Evolutionary conservation across 2,329 filamentous ascomycete species (phyloP), one percentile per base, ranked within the genome.

Genomic region (Curvularia verruculosa): DNA sequence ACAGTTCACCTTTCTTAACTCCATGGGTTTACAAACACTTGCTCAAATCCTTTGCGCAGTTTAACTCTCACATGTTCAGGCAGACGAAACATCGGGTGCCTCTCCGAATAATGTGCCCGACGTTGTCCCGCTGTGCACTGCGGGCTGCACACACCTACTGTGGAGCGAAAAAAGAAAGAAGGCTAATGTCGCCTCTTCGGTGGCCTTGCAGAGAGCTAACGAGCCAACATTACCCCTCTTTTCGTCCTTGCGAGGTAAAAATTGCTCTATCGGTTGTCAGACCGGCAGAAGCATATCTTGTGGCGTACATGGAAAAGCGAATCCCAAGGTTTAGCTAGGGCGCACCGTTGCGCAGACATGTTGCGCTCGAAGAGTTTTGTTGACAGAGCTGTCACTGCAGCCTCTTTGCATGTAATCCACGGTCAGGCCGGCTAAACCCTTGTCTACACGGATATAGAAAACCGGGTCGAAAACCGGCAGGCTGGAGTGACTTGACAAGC

Each of bases 141-240:
- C 48, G 58, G 39, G 39, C 46, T 54, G 51, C 47, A 37, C 48
- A 34, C 34, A 52, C 54, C 49, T 40, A 50, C 40, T 49, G 51
- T 49, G 47, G 44, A 36, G 51, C 40, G 39, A 52, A 56, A 58
- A n/a, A 60, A 53, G 46, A 63, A 61, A 54, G 59, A 49, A 36
- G 60, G 58, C 65, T 66, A 69, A 71, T 66, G 56, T 61, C 56
- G 58, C 66, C 60, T 5, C 47, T 61, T 68, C 58, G 56, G 64
- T 40, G 55, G 60, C 49, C 64, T 48, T 70, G 68, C 69, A 71
- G 63, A 31, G 58, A 31, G 39, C 63, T 65, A 66, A 64, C 18
- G 44, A 55, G 54, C 61, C 64, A 67, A 67, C 60, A 62, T 68
- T 60, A 56, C 60, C 60, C 62, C 61, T 68, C 63, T 49, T 58